A percentile compares a stretch with the other conserved stretches of the same genome.
These are phyloP conservation scores for Umbellularia californica DNA, from an alignment of 164 flowering plant genomes.

Conservation along the genomic window DNA sequence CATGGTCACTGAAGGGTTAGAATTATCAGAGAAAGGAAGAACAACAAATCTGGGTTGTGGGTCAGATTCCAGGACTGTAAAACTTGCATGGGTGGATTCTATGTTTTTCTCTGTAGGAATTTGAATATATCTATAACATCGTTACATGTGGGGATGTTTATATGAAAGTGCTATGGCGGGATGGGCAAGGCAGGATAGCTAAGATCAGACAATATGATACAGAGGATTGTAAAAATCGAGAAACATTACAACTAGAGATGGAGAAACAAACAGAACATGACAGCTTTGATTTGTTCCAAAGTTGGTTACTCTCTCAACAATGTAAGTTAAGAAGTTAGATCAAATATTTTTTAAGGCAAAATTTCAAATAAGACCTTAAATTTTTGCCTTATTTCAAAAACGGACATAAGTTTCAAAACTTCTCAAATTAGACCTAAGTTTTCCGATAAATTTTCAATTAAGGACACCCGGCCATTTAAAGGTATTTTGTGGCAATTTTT, in stretches of 20 bases:
- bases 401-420: too few species aligned
- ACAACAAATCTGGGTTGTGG: background rate
- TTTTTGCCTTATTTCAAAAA: too few species aligned
- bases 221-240: conserved; percentile 1
- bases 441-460: too few species aligned
- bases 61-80: background rate
- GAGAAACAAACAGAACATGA: background rate
- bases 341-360: too few species aligned
- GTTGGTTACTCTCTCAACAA: background rate
- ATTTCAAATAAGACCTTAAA: too few species aligned
- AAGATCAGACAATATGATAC: background rate
- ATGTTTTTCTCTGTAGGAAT: too few species aligned
- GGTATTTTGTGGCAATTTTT: too few species aligned
- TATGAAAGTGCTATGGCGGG: background rate
- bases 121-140: background rate
- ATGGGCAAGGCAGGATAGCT: conserved; percentile 14
- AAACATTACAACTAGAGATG: background rate
- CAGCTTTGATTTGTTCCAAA: conserved; percentile 5
- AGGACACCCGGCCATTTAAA: too few species aligned
- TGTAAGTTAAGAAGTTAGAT: background rate
- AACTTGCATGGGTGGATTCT: too few species aligned
- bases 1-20: background rate
- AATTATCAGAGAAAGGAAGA: background rate
- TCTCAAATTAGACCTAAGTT: too few species aligned
- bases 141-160: background rate